Evolutionary conservation across 345 rosid genomes (phyloP).

Genomic region (Gossypioides kirkii): DNA sequence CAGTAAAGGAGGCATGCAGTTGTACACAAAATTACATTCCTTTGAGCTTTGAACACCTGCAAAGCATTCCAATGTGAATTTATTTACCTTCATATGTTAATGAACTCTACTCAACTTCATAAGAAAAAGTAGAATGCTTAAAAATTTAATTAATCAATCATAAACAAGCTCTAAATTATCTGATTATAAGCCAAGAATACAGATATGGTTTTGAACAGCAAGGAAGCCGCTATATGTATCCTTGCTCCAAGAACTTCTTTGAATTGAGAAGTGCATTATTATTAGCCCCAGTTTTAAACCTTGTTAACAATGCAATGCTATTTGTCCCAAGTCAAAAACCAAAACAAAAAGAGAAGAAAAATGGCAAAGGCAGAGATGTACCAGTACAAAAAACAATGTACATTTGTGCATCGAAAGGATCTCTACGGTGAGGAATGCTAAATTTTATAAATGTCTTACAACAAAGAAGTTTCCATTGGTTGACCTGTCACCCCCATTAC

Average conservation of each 20-base stretch:
- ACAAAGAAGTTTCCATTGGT: neutral
- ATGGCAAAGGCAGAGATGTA: neutral
- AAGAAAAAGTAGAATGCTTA: neutral
- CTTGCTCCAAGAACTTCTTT: neutral
- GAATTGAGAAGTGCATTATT: neutral
- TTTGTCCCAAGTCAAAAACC: neutral
- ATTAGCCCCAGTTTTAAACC: neutral
- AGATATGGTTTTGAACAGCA: neutral
- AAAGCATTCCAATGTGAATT: slow-evolving; percentile 8
- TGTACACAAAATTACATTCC: slow-evolving; percentile 72
- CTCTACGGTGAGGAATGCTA: neutral
- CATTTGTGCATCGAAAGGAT: neutral
- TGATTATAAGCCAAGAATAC: neutral
- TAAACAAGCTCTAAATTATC: neutral
- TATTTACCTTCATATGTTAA: neutral
- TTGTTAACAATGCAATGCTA: neutral
- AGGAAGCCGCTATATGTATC: neutral
- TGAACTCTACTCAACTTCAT: neutral
- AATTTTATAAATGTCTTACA: neutral
- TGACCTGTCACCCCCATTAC: neutral
- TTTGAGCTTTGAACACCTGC: slow-evolving; percentile 85
- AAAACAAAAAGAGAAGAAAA: neutral
- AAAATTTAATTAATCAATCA: neutral
- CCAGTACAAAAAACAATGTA: neutral
- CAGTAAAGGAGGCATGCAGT: slow-evolving; percentile 85